A percentile compares a stretch with the other conserved stretches of the same genome.
These are phyloP conservation scores for Uromyces viciae-fabae DNA, from an alignment of 1,284 basidiomycete genomes.

Conservation along the genomic window DNA sequence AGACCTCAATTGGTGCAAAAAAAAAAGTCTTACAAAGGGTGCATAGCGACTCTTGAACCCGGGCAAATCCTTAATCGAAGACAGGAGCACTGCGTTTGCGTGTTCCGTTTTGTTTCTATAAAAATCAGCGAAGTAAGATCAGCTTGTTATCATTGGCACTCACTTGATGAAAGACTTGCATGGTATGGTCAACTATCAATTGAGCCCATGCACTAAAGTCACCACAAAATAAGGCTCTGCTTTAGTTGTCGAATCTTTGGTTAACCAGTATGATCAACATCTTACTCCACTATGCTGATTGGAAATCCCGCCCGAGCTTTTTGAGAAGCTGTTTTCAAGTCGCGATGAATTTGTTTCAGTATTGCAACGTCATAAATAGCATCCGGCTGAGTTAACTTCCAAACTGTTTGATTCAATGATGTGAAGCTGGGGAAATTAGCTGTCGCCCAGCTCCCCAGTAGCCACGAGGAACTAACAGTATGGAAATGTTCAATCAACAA, in stretches of 20 bases:
- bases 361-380: constrained; percentile 36
- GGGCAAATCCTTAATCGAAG: constrained; percentile 27
- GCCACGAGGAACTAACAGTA: constrained; percentile 30
- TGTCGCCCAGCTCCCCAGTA: constrained; percentile 43
- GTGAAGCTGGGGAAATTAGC: constrained; percentile 43
- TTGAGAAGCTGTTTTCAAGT: constrained; percentile 36
- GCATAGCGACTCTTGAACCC: constrained; percentile 37
- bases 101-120: constrained; percentile 39
- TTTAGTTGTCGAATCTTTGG: background rate
- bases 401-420: constrained; percentile 38
- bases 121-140: constrained; percentile 16
- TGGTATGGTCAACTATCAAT: constrained; percentile 43
- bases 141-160: background rate
- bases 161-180: constrained; percentile 28
- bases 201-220: constrained; percentile 43
- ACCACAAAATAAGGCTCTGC: background rate
- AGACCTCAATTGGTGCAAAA: background rate
- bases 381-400: constrained; percentile 43
- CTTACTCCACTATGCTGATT: constrained; percentile 43
- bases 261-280: background rate
- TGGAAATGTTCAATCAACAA: background rate
- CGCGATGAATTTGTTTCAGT: constrained; percentile 41
- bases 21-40: constrained; percentile 33
- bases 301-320: constrained; percentile 41
- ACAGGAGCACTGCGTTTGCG: constrained; percentile 38